A percentile compares a stretch with the other conserved stretches of the same genome.
phyloP scores from a whole-genome alignment of 2,329 filamentous ascomycete species.

The Bisporella sp. region DNA sequence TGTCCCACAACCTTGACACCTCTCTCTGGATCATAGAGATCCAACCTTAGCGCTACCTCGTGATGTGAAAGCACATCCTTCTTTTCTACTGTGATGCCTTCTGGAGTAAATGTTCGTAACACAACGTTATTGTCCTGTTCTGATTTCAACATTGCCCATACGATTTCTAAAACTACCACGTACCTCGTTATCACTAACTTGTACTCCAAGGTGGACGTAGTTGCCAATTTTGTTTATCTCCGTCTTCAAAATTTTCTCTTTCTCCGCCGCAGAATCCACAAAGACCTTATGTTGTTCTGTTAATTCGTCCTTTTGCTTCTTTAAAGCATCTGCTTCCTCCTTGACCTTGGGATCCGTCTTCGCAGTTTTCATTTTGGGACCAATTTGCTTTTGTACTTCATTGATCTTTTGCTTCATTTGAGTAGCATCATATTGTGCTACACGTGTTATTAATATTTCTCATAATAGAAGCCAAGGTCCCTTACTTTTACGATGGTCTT shows the following conservation, averaged over 20 bases:
- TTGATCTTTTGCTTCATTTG: constrained; percentile 84
- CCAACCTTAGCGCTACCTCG: constrained; percentile 80
- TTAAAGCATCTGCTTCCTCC: constrained; percentile 74
- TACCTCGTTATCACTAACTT: constrained; percentile 74
- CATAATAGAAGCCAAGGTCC: not conserved
- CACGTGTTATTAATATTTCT: constrained; percentile 1
- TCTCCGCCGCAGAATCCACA: constrained; percentile 66
- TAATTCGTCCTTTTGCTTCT: constrained; percentile 70
- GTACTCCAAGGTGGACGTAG: constrained; percentile 84
- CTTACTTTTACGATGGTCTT: constrained; percentile 72
- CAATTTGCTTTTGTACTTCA: constrained; percentile 82
- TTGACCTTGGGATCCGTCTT: constrained; percentile 39
- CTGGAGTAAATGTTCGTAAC: constrained; percentile 73
- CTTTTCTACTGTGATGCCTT: constrained; percentile 67
- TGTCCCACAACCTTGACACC: constrained; percentile 93
- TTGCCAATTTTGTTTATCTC: constrained; percentile 86
- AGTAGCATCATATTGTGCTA: constrained; percentile 68
- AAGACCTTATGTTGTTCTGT: constrained; percentile 78
- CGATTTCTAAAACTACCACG: constrained; percentile 1
- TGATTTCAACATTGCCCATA: not conserved
- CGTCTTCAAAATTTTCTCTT: constrained; percentile 64
- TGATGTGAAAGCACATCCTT: constrained; percentile 81
- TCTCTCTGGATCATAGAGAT: constrained; percentile 88
- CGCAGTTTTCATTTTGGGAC: constrained; percentile 75
- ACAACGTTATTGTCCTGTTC: constrained; percentile 69